Evolutionary conservation across 306 rosid genomes (phyloP), one percentile per base, ranked within the genome.

Genomic region (Sicyos edulis): DNA sequence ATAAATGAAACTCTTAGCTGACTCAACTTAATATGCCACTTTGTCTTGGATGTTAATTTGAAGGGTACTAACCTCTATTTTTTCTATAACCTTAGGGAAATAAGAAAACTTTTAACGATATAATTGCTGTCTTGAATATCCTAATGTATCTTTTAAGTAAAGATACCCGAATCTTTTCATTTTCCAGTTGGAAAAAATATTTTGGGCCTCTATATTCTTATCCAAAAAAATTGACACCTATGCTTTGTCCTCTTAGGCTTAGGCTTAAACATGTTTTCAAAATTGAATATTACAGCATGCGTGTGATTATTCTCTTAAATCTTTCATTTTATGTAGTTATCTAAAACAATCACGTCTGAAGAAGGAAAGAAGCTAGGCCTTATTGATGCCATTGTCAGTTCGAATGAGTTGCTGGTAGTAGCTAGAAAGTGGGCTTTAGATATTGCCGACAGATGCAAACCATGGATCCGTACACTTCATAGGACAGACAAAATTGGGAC

Each of bases 281-380:
- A 19, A 40, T 10, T 71, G 59, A 11, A 54, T 55, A 19, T 14
- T 16, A 29, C 17, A 47, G 75, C 52, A 15, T 50, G 29, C 1
- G 11, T 42, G 45, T 49, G 44, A 69, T 53, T 71, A 21, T 34
- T 54, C 51, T 21, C 17, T 56, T 20, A 17, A 9, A 21, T 73
- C 73, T 42, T 68, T 24, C 54, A 65, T 72, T 54, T 78, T 29
- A 24, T 79, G 74, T 86, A 95, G 99, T 78, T 78, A 26, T 95
- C 97, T 47, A 91, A 89, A 75, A 54, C 99, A 71, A 89, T 95
- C 75, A n/a, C 58, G 52, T 87, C 99, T 4, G 97, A 95, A 79
- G 97, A 95, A 89, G 99, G 97, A 79, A 78, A 80, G 85, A 87
- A 89, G 86, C 83, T 95, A 26, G 99, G 97, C 70, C 96, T 95